phyloP scores from a whole-genome alignment of 2,329 filamentous ascomycete genomes.

The Remersonia thermophila region DNA sequence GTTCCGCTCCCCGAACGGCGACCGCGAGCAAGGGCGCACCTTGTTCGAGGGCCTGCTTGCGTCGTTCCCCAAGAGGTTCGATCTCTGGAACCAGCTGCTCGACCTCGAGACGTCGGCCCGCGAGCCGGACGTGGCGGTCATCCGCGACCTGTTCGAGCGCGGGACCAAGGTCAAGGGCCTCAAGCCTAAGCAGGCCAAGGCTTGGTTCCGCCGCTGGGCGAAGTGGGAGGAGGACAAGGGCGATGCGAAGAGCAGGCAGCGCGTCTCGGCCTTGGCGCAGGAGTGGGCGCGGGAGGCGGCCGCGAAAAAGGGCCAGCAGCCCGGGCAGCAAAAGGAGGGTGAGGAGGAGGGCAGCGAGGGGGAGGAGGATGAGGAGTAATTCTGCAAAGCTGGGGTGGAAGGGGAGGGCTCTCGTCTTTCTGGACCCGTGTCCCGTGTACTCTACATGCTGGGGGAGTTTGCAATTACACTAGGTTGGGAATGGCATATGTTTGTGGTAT shows the following conservation, averaged over 20 bases:
- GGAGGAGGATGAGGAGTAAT: conserved; percentile 16
- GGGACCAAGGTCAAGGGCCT: conserved; percentile 56
- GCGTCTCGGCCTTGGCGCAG: conserved; percentile 56
- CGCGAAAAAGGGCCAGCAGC: conserved; percentile 24
- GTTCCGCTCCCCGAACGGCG: conserved; percentile 71
- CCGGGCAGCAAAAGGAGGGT: conserved; percentile 13
- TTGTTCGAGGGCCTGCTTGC: conserved; percentile 82
- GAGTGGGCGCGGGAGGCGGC: conserved; percentile 51
- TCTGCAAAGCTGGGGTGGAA: background rate
- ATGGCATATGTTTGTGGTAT: too few relatives aligned
- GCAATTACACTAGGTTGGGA: background rate
- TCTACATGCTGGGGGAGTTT: background rate
- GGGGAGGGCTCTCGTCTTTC: background rate
- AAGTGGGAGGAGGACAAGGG: conserved; percentile 73
- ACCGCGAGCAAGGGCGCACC: conserved; percentile 82
- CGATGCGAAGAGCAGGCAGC: conserved; percentile 55
- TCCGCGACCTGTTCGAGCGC: conserved; percentile 72
- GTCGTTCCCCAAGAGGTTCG: conserved; percentile 77
- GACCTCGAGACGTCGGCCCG: conserved; percentile 60
- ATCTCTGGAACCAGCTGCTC: conserved; percentile 85
- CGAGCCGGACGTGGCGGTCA: conserved; percentile 38
- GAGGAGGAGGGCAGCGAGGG: conserved; percentile 10
- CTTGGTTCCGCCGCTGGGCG: conserved; percentile 86
- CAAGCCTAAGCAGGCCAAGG: conserved; percentile 72
- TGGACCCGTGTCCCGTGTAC: background rate